phyloP scores from a whole-genome alignment of 768 basidiomycete genomes.

The Suillus alpinus region DNA sequence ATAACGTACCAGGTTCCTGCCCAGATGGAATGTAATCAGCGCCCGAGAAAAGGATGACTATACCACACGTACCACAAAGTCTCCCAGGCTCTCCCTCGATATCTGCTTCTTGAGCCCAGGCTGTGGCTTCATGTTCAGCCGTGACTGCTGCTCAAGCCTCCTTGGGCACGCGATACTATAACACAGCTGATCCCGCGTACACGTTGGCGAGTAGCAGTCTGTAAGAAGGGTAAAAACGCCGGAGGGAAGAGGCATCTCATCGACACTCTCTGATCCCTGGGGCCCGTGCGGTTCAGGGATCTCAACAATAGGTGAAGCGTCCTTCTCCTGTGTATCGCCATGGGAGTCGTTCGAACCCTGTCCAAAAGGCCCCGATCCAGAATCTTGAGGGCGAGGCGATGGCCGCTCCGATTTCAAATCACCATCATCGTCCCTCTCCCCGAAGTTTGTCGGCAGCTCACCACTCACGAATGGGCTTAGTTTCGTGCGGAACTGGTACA shows the following conservation, averaged over 20 bases:
- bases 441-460: constrained; percentile 47
- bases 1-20: constrained; percentile 79
- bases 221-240: constrained; percentile 96
- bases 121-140: constrained; percentile 91
- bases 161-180: constrained; percentile 97
- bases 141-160: constrained; percentile 89
- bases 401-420: constrained; percentile 22
- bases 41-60: neutral
- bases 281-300: constrained; percentile 22
- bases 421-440: constrained; percentile 35
- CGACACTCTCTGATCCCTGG: constrained; percentile 44
- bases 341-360: constrained; percentile 36
- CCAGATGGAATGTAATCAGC: constrained; percentile 28
- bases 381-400: constrained; percentile 11
- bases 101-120: constrained; percentile 85
- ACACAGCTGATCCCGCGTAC: constrained; percentile 90
- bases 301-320: constrained; percentile 26
- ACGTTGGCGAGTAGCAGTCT: constrained; percentile 98
- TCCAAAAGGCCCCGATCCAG: constrained; percentile 25
- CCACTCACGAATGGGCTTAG: constrained; percentile 85
- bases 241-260: constrained; percentile 75
- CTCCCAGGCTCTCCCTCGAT: constrained; percentile 77
- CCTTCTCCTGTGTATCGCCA: constrained; percentile 20
- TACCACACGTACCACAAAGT: constrained; percentile 55
- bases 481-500: constrained; percentile 90